Evolutionary conservation across 2,329 filamentous ascomycete species (phyloP), one percentile per base, ranked within the genome.

Genomic region (Trichoderma oligosporum): DNA sequence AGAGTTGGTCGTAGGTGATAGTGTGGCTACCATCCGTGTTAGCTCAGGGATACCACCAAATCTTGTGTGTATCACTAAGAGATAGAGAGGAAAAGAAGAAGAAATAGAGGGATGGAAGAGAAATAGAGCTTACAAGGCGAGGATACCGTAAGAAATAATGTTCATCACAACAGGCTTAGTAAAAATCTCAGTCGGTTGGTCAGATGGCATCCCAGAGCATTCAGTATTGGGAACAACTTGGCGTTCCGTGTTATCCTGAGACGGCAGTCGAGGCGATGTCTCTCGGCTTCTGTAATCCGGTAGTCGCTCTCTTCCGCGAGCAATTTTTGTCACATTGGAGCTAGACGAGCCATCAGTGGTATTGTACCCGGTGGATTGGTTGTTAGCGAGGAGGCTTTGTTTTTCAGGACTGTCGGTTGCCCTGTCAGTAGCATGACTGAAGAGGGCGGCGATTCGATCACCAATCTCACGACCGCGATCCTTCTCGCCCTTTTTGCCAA

Each of bases 1-100:
- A 86, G 47, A 97, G 82, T 68, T 96, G 89, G 73, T 99, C 94
- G 65, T 96, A 94, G 0, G 92, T 95, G 74, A 99, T 97, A 11
- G 93, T 97, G 75, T 97, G 93, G 76, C 92, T 96, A 67, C 38
- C n/a, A 22, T 29, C 25, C 29, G 11, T 7, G 46, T 69, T 61
- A 68, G 64, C n/a, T n/a, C n/a, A n/a, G n/a, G n/a, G n/a, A n/a
- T 14, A 20, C 4, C 11, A 3, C 9, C 27, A 27, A 18, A 33
- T 11, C 1, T 35, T 33, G n/a, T n/a, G n/a, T n/a, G n/a, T n/a
- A n/a, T n/a, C n/a, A n/a, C n/a, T n/a, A n/a, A n/a, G n/a, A 12
- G 9, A 7, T 12, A 20, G 59, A 63, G 60, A 63, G 49, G 56
- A 86, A 31, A 31, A 31, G 27, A 31, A 31, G 11, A 11, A 31